phyloP scores from a whole-genome alignment of 2,329 filamentous ascomycete species.

The Aspergillus unguis region DNA sequence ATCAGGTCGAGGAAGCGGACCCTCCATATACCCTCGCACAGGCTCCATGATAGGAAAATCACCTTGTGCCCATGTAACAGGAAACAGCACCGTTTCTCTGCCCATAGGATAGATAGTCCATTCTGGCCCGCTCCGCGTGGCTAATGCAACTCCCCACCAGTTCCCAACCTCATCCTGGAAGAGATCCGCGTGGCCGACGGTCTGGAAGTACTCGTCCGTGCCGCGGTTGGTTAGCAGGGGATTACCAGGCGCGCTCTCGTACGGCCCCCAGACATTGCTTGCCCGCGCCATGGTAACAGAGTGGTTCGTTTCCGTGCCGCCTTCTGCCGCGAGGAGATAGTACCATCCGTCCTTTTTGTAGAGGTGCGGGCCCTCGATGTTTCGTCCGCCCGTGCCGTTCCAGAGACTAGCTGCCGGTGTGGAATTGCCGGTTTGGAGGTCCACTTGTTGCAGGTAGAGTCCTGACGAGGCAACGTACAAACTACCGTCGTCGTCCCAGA shows the following conservation, averaged over 20 bases:
- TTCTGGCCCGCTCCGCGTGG: conserved; percentile 36
- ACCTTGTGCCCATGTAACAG: conserved; percentile 48
- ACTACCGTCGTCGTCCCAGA: conserved; percentile 19
- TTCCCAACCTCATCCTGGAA: conserved; percentile 51
- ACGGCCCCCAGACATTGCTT: conserved; percentile 35
- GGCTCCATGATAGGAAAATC: conserved; percentile 44
- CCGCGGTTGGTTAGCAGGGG: conserved; percentile 42
- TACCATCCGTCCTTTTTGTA: conserved; percentile 31
- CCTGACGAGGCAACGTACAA: conserved; percentile 14
- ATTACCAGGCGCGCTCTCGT: conserved; percentile 39
- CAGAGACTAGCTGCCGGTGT: conserved; percentile 26
- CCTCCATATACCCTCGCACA: conserved; percentile 16
- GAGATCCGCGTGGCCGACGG: conserved; percentile 56
- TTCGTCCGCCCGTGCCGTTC: conserved; percentile 48
- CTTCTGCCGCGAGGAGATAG: conserved; percentile 28
- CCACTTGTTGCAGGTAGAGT: conserved; percentile 16
- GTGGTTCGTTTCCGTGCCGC: conserved; percentile 28
- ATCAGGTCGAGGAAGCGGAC: background rate
- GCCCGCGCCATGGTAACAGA: conserved; percentile 31
- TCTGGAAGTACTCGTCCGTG: conserved; percentile 46
- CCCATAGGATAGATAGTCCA: conserved; percentile 52
- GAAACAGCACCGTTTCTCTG: conserved; percentile 51
- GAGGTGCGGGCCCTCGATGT: conserved; percentile 31
- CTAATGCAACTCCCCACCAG: conserved; percentile 54
- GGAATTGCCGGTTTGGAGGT: conserved; percentile 28